These are phyloP conservation scores for Penicillium parvum DNA, from an alignment of 495 filamentous ascomycete species.

Conservation along the genomic window DNA sequence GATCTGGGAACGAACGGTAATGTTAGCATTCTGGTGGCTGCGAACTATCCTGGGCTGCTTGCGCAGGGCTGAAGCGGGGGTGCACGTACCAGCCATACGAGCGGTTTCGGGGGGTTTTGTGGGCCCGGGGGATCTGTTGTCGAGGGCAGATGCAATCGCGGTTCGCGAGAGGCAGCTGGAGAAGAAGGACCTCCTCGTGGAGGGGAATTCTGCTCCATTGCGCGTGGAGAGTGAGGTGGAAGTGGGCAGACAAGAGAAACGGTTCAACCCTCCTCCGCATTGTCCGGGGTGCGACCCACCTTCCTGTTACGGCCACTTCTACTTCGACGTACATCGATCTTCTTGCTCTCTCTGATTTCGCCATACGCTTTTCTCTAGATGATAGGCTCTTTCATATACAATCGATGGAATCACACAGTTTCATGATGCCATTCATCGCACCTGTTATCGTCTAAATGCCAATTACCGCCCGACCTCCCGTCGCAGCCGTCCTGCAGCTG, in stretches of 20 bases:
- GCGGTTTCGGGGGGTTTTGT: constrained; percentile 63
- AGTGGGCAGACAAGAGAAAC: neutral
- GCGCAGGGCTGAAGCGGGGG: neutral
- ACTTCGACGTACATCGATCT: too few relatives aligned
- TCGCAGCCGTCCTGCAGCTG: constrained; percentile 68
- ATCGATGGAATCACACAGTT: too few relatives aligned
- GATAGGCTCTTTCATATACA: too few relatives aligned
- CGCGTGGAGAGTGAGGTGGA: neutral
- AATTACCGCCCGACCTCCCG: constrained; percentile 51
- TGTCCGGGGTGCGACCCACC: constrained; percentile 1
- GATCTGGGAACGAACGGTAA: constrained; percentile 44
- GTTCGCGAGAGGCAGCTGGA: constrained; percentile 29
- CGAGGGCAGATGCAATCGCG: constrained; percentile 58
- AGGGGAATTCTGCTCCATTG: constrained; percentile 37
- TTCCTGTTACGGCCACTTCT: too few relatives aligned
- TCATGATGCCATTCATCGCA: neutral
- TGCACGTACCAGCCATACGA: constrained; percentile 73
- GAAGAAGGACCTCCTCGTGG: constrained; percentile 22
- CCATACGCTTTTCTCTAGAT: too few relatives aligned
- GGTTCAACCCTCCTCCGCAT: constrained; percentile 1
- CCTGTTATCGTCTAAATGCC: too few relatives aligned
- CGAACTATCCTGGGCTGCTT: neutral
- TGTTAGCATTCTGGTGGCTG: constrained; percentile 3
- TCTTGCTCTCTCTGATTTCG: too few relatives aligned
- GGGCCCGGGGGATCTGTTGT: constrained; percentile 78